Evolutionary conservation across 2,329 filamentous ascomycete species (phyloP).

Genomic region (Diaporthe sp.): DNA sequence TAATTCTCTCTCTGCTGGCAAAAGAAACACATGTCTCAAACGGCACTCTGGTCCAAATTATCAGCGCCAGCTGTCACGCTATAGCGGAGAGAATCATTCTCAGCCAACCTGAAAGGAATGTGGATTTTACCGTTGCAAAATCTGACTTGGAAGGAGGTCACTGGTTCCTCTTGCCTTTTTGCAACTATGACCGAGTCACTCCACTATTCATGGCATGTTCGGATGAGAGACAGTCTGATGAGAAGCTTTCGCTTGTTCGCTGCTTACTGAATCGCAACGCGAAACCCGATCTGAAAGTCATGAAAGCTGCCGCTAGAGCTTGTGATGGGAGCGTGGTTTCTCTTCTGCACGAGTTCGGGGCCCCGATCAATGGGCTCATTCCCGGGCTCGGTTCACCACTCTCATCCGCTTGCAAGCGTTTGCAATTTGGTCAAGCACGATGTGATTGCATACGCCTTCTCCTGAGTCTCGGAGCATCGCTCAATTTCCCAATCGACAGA

Average conservation of each 20-base stretch:
- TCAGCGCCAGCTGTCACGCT: neutral
- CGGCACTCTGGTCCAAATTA: neutral
- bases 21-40: neutral
- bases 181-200: neutral
- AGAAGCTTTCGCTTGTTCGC: neutral
- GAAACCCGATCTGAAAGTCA: neutral
- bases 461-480: neutral
- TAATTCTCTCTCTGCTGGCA: neutral
- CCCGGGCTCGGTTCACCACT: neutral
- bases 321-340: neutral
- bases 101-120: neutral
- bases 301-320: neutral
- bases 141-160: neutral
- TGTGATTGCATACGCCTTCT: neutral
- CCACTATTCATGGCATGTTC: neutral
- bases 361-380: neutral
- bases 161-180: too few species aligned
- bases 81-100: neutral
- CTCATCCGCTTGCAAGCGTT: neutral
- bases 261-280: neutral
- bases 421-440: fast-evolving
- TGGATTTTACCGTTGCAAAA: neutral
- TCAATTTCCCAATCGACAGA: neutral
- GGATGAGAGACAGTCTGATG: neutral
- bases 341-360: neutral